Evolutionary conservation across 257 asterid genomes (phyloP).

Genomic region (Sherardia arvensis): DNA sequence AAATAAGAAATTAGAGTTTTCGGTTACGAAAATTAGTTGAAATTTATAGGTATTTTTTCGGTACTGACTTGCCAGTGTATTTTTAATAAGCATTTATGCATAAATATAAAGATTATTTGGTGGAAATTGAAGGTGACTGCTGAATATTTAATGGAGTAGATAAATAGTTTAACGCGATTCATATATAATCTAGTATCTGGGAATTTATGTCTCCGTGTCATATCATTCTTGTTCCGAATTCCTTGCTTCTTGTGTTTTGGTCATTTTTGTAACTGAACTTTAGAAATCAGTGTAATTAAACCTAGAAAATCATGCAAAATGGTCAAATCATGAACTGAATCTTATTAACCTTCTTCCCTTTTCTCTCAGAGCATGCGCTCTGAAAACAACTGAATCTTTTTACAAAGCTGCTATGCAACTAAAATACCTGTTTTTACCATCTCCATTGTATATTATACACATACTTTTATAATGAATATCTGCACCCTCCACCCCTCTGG

Average conservation of each 20-base stretch:
- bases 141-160: neutral
- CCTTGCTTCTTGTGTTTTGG: too few species aligned
- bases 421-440: neutral
- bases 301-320: neutral
- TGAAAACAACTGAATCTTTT: neutral
- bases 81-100: neutral
- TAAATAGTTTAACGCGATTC: neutral
- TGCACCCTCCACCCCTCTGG: slow-evolving; percentile 1
- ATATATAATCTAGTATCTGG: neutral
- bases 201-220: neutral
- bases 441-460: neutral
- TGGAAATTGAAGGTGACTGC: neutral
- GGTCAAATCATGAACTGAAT: neutral
- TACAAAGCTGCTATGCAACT: neutral
- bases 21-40: slow-evolving; percentile 5
- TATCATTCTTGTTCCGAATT: neutral
- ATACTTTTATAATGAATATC: neutral
- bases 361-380: neutral
- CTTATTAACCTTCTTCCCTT: neutral
- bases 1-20: slow-evolving; percentile 23
- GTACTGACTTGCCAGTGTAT: neutral
- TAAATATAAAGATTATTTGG: neutral
- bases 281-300: neutral
- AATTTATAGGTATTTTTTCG: too few species aligned
- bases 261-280: neutral